Base-by-base conservation (phyloP, 257 asterid genomes). In the Verbena officinalis region DNA sequence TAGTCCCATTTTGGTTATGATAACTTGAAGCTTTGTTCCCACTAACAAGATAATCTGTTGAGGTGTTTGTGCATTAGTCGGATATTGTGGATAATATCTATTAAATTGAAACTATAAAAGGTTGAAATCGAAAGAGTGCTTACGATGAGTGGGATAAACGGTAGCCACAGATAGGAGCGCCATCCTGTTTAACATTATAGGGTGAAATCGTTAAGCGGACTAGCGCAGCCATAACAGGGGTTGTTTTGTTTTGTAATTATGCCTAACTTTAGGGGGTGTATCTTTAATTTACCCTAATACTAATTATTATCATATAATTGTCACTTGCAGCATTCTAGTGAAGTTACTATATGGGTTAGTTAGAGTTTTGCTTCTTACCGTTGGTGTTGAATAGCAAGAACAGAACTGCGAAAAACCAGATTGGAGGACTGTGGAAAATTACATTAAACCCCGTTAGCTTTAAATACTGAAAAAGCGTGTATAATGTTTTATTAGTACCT, bases 1-100 rank as follows among this genome's bases (percentile, higher is more conserved):
- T 46, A 84, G 16, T 13, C 91, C 95, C 88, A 84, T 80, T 69
- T 86, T 78, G 30, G 95, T 83, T 58, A 86, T 81, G 67, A 81
- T 84, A 10, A 83, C 85, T 61, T 79, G 88, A 12, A 86, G 83
- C 62, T 86, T 83, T 19, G 95, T 81, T 9, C 95, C 88, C 5
- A 83, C 86, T 30, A 86, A 39, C 46, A 86, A 65, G 39, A 86
- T 76, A 22, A 81, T 71, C 90, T 86, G 80, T n/a, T 44, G 5
- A 53, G 40, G 54, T 2, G 31, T 22, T 23, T n/a, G n/a, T n/a
- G n/a, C n/a, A n/a, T n/a, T n/a, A n/a, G n/a, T n/a, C n/a, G n/a
- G n/a, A n/a, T n/a, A n/a, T n/a, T n/a, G n/a, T n/a, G 17, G 15
- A 30, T 21, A 62, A 0, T 36, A 65, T 7, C 15, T 44, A 58